These are phyloP conservation scores for Cornus florida DNA, from an alignment of 148 eudicot genomes.

Conservation along the genomic window DNA sequence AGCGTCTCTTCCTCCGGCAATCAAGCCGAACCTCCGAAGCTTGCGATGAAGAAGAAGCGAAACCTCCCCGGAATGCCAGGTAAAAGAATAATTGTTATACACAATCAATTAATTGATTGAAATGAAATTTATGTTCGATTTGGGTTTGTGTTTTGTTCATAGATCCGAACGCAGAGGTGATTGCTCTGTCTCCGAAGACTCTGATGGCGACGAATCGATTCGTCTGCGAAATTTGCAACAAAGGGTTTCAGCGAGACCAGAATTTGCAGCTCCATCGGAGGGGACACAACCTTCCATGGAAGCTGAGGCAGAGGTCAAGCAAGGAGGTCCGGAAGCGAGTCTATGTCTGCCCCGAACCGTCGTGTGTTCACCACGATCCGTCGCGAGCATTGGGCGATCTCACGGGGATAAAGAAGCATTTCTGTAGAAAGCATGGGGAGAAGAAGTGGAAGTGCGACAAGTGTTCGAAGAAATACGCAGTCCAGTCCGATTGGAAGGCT, in stretches of 20 bases:
- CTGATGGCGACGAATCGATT: constrained; percentile 18
- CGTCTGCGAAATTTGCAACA: constrained; percentile 19
- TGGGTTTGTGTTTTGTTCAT: not conserved
- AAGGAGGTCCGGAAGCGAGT: constrained; percentile 19
- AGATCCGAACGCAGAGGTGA: constrained; percentile 24
- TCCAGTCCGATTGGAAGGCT: constrained; percentile 24
- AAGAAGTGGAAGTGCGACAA: constrained; percentile 22
- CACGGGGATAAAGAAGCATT: constrained; percentile 24
- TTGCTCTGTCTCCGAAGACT: constrained; percentile 20
- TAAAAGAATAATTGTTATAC: not conserved
- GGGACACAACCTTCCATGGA: constrained; percentile 21
- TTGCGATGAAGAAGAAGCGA: constrained; percentile 4
- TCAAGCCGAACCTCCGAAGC: not conserved
- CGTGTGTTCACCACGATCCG: constrained; percentile 20
- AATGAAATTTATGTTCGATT: not conserved
- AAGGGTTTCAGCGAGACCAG: constrained; percentile 22
- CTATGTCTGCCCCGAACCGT: constrained; percentile 12
- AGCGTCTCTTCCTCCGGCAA: not conserved
- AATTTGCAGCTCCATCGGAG: constrained; percentile 24
- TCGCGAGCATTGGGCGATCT: constrained; percentile 19
- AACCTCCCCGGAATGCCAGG: constrained; percentile 23
- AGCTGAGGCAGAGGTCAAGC: constrained; percentile 18
- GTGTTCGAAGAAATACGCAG: constrained; percentile 21
- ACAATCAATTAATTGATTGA: no score
- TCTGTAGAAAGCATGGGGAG: constrained; percentile 22